Base-by-base conservation (phyloP, 768 basidiomycete species). In the Suillus fuscotomentosus region DNA sequence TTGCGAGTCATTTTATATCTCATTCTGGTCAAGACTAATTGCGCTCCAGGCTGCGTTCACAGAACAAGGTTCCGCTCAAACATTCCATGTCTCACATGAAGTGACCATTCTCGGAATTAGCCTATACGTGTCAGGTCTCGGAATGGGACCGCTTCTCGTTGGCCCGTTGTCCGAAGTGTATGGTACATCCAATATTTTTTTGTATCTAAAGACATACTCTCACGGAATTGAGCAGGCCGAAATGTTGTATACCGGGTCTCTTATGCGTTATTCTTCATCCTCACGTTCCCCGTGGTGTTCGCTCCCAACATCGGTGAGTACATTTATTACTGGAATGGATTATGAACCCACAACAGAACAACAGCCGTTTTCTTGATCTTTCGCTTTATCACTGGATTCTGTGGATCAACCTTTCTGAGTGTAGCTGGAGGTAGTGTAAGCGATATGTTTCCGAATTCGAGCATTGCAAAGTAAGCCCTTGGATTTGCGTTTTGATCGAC, bases 281-380 rank as follows among this genome's bases (percentile, higher is more conserved):
- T 89, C 62, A 85, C 87, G 22, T 89, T 88, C 70, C 88, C 90
- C 0, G 86, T 91, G 7, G 89, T 90, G 1, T 93, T 94, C 65
- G 83, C 90, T 1, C 87, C 86, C 4, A 80, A 91, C 68, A 81
- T 86, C 27, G 81, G 88, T 88, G 59, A 55, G 38, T 34, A 17
- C 14, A 17, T 38, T 13, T 13, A 8, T 54, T 42, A 22, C 4
- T 53, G 13, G 56, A 24, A 17, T 43, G 10, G 7, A 42, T 41
- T 5, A 17, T 62, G 6, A 27, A 13, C 31, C 39, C 39, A 53
- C 62, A 55, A 55, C 48, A 20, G 48, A 60, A 34, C 39, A 41
- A 54, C 65, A 86, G 88, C 79, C 6, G 83, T 88, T 0, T 86
- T 85, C 68, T 79, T 95, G 9, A 74, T 89, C 47, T 88, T 88